These are phyloP conservation scores for Stagonosporopsis vannaccii DNA, from an alignment of 2,329 filamentous ascomycete species.

Conservation along the genomic window DNA sequence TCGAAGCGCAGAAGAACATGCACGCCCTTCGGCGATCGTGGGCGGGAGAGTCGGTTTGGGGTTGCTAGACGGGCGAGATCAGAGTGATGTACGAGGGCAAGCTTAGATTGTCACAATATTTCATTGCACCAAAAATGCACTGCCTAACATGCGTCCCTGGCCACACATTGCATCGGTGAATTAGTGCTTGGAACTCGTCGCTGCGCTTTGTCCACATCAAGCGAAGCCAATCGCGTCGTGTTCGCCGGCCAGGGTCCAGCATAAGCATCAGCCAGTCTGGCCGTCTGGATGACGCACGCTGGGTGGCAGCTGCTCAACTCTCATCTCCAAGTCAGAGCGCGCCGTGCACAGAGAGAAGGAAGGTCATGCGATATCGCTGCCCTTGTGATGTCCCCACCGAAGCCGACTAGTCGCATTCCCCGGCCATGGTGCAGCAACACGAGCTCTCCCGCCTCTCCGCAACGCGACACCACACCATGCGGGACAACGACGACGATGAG, in stretches of 20 bases:
- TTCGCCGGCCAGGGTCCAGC: slow-evolving; percentile 4
- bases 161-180: too few species aligned
- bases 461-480: slow-evolving; percentile 5
- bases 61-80: not conserved
- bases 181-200: not conserved
- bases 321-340: not conserved
- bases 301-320: not conserved
- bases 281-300: not conserved
- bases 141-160: too few species aligned
- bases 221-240: slow-evolving; percentile 11
- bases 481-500: slow-evolving; percentile 7
- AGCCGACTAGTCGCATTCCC: slow-evolving; percentile 4
- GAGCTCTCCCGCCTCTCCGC: slow-evolving; percentile 11
- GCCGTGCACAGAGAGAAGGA: slow-evolving; percentile 5
- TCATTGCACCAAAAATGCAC: not conserved
- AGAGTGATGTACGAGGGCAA: not conserved
- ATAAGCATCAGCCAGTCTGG: not conserved
- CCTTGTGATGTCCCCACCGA: slow-evolving; percentile 8
- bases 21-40: not conserved
- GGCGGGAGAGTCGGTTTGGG: not conserved
- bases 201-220: not conserved
- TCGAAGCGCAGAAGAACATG: not conserved
- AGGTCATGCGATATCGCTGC: slow-evolving; percentile 12
- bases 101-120: not conserved
- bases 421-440: slow-evolving; percentile 7